Percentiles rank a stretch among this genome's conserved stretches.
These are phyloP conservation scores for Shiraia sp. DNA, from an alignment of 2,329 filamentous ascomycete species.

Conservation along the genomic window DNA sequence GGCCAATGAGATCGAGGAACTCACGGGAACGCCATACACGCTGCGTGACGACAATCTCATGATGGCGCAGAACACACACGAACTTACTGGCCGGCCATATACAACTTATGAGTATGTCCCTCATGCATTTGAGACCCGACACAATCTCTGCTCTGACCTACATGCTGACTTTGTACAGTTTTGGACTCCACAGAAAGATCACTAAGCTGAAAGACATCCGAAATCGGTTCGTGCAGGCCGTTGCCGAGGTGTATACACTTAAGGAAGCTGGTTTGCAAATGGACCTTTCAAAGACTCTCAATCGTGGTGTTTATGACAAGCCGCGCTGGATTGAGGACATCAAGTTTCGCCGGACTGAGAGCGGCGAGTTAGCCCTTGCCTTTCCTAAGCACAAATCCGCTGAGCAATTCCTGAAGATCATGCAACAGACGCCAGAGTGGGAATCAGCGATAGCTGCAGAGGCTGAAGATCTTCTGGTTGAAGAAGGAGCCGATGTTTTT, in stretches of 20 bases:
- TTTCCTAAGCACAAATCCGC: conserved; percentile 24
- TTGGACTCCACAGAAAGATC: conserved; percentile 24
- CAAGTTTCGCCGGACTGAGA: conserved; percentile 23
- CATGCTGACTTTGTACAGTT: conserved; percentile 14
- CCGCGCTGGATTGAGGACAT: conserved; percentile 36
- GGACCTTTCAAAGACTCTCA: conserved; percentile 29
- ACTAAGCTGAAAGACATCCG: conserved; percentile 20
- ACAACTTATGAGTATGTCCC: conserved; percentile 24
- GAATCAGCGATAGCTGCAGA: conserved; percentile 10
- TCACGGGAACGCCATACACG: conserved; percentile 37
- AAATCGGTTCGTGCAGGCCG: conserved; percentile 57
- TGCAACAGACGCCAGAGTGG: conserved; percentile 26
- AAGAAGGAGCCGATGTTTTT: conserved; percentile 21
- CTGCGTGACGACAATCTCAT: conserved; percentile 32
- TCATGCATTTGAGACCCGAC: not conserved
- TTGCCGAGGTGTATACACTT: conserved; percentile 60
- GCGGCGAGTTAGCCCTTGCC: conserved; percentile 24
- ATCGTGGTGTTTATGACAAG: conserved; percentile 31
- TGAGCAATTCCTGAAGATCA: conserved; percentile 25
- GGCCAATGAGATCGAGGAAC: conserved; percentile 35
- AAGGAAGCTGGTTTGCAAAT: conserved; percentile 31
- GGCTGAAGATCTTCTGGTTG: conserved; percentile 23
- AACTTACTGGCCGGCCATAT: conserved; percentile 41
- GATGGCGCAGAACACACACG: conserved; percentile 33
- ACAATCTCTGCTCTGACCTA: too few relatives aligned